phyloP scores from a whole-genome alignment of 1,284 basidiomycete genomes.

The Boletellus deceptivus region DNA sequence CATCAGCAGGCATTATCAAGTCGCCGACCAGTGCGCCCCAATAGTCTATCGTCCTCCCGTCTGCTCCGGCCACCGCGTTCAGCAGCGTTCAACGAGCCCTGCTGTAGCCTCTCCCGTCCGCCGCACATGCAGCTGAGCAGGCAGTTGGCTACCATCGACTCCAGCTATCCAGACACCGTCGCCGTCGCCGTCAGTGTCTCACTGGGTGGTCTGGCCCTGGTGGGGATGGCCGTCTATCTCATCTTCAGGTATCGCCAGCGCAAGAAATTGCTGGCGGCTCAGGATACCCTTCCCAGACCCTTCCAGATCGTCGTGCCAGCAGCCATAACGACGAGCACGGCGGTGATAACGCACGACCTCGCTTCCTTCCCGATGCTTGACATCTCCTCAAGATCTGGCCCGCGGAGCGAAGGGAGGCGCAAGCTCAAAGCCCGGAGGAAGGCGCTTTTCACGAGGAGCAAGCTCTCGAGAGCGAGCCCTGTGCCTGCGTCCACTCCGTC shows the following conservation, averaged over 20 bases:
- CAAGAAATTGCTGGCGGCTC: constrained; percentile 11
- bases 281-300: constrained; percentile 29
- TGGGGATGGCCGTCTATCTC: constrained; percentile 10
- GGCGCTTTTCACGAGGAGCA: background rate
- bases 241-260: constrained; percentile 13
- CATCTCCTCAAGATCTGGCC: constrained; percentile 3
- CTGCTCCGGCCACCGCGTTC: background rate
- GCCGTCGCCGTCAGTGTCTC: constrained; percentile 22
- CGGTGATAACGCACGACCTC: background rate
- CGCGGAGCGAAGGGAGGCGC: background rate
- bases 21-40: constrained; percentile 10
- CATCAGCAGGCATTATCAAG: constrained; percentile 4
- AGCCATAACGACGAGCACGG: background rate
- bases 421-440: background rate
- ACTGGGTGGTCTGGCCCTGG: constrained; percentile 19
- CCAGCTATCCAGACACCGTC: constrained; percentile 5
- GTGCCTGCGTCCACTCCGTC: background rate
- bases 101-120: background rate
- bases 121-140: constrained; percentile 7
- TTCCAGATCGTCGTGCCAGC: constrained; percentile 18
- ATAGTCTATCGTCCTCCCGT: background rate
- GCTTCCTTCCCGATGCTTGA: constrained; percentile 2
- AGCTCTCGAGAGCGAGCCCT: background rate
- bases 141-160: background rate
- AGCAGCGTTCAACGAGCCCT: background rate